Evolutionary conservation across 2,329 filamentous ascomycete species (phyloP).

Genomic region (Colletotrichum sp.): DNA sequence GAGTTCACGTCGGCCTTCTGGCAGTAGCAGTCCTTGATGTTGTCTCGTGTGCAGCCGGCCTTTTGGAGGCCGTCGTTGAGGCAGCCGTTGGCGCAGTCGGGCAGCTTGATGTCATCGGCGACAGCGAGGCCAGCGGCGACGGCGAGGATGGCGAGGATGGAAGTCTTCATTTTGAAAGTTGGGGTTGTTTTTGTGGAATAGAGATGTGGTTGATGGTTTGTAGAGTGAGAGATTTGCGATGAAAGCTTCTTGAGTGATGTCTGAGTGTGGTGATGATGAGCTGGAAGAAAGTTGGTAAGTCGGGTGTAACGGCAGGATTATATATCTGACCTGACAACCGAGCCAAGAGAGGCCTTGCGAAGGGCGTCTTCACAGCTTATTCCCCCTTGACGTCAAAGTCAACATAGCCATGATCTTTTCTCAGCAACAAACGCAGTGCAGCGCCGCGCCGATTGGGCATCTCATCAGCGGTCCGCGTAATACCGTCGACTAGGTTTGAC

Average conservation of each 20-base stretch:
- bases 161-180: background rate
- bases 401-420: background rate
- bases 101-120: conserved; percentile 3
- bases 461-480: background rate
- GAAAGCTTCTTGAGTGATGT: background rate
- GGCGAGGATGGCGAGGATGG: conserved; percentile 1
- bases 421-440: background rate
- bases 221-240: background rate
- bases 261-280: background rate
- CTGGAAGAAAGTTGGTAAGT: background rate
- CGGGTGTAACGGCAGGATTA: background rate
- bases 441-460: background rate
- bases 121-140: background rate
- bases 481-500: background rate
- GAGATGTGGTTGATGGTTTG: background rate
- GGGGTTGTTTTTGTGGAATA: background rate
- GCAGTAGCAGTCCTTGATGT: conserved; percentile 18
- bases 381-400: background rate
- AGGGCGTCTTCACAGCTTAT: background rate
- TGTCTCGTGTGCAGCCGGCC: conserved; percentile 6
- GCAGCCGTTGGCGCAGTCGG: conserved; percentile 16
- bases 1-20: conserved; percentile 14
- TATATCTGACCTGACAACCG: background rate
- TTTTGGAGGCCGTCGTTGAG: conserved; percentile 16
- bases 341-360: background rate